phyloP scores from a whole-genome alignment of 2,329 filamentous ascomycete genomes.

The Ramularia endophylla region DNA sequence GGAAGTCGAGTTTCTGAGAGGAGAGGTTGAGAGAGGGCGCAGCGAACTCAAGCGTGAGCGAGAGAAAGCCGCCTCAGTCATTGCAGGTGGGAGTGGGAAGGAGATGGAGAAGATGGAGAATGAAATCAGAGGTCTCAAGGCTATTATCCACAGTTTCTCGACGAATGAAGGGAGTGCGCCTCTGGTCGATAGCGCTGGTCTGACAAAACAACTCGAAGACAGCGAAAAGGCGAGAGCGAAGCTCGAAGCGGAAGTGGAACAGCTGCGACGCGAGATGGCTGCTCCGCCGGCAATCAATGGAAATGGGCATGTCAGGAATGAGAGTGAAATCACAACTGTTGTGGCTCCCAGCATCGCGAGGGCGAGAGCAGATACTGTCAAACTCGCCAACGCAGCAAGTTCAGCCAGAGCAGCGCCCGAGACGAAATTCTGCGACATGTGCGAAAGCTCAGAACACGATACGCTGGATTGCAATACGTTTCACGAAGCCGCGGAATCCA shows the following conservation, averaged over 20 bases:
- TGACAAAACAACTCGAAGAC: constrained; percentile 58
- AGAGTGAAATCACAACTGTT: constrained; percentile 26
- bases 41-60: constrained; percentile 82
- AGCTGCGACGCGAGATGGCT: constrained; percentile 33
- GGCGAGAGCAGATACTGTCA: too few relatives aligned
- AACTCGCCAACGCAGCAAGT: too few relatives aligned
- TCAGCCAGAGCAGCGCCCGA: background rate
- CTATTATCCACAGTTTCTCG: constrained; percentile 94
- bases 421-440: constrained; percentile 84
- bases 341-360: too few relatives aligned
- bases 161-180: constrained; percentile 53
- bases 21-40: constrained; percentile 87
- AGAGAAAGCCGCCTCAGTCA: constrained; percentile 65
- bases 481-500: constrained; percentile 1
- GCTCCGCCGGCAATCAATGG: constrained; percentile 43
- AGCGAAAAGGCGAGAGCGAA: constrained; percentile 77
- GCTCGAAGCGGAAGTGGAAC: constrained; percentile 82
- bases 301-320: constrained; percentile 40
- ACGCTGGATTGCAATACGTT: constrained; percentile 74
- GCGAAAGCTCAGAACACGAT: constrained; percentile 85
- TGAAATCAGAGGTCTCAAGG: constrained; percentile 93
- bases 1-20: constrained; percentile 90
- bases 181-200: constrained; percentile 37
- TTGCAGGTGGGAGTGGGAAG: constrained; percentile 45
- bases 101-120: constrained; percentile 93